phyloP scores from a whole-genome alignment of 148 eudicot species.

The Talinum fruticosum region DNA sequence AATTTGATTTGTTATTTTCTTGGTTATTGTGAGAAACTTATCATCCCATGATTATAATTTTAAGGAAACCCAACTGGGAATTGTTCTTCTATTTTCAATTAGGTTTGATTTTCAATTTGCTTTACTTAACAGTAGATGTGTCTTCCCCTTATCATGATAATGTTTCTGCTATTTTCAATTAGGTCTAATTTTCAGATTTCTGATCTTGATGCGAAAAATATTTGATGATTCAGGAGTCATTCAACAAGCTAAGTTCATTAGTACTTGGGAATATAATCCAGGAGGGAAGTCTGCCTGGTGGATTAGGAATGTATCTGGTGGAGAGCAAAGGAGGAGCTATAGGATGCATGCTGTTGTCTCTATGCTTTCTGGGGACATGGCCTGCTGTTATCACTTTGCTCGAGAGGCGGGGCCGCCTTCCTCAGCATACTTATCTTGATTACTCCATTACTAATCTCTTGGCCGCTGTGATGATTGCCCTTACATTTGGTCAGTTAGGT shows the following conservation, averaged over 20 bases:
- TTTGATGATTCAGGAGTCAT: slow-evolving; percentile 18
- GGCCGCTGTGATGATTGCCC: slow-evolving; percentile 78
- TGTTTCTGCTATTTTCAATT: neutral
- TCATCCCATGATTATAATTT: neutral
- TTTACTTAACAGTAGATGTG: too few species aligned
- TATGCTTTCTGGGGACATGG: slow-evolving; percentile 65
- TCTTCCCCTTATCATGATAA: neutral
- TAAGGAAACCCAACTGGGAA: neutral
- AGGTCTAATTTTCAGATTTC: neutral
- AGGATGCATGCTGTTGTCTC: slow-evolving; percentile 36
- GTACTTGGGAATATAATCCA: neutral
- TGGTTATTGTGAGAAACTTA: neutral
- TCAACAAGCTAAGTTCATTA: slow-evolving; percentile 3
- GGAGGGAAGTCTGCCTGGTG: neutral
- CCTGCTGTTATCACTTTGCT: slow-evolving; percentile 58
- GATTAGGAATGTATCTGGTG: slow-evolving; percentile 26
- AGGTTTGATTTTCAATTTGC: too few species aligned
- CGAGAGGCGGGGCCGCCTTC: slow-evolving; percentile 80
- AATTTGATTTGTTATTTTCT: neutral
- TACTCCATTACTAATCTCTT: slow-evolving; percentile 79
- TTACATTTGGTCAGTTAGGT: slow-evolving; percentile 77
- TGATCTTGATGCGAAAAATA: neutral
- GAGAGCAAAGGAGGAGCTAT: slow-evolving; percentile 38
- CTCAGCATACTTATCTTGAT: slow-evolving; percentile 90
- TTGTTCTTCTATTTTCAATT: too few species aligned